Evolutionary conservation across 164 flowering plant genomes (phyloP).

Genomic region (Tetrastigma voinierianum): DNA sequence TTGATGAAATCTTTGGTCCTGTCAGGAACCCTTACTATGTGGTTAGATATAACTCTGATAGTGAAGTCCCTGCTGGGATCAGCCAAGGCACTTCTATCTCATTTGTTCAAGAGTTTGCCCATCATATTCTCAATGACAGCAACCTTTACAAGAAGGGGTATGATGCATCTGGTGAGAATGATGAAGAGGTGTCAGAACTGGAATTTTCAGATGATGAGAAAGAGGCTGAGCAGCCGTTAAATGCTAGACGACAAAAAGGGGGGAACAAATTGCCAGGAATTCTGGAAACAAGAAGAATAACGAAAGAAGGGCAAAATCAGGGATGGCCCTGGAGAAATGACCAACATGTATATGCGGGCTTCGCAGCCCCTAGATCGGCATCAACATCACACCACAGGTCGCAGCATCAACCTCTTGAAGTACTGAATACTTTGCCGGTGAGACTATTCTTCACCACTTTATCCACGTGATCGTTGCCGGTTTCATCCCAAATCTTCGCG

Average conservation of each 20-base stretch:
- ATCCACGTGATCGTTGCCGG: slow-evolving; percentile 26
- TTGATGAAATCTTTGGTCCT: slow-evolving; percentile 96
- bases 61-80: slow-evolving; percentile 67
- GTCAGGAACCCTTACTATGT: slow-evolving; percentile 85
- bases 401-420: slow-evolving; percentile 9
- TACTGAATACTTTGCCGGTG: slow-evolving; percentile 12
- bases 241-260: slow-evolving; percentile 55
- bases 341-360: too few species aligned
- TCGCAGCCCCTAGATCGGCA: slow-evolving; percentile 14
- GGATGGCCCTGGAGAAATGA: slow-evolving; percentile 24
- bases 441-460: slow-evolving; percentile 21
- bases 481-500: slow-evolving; percentile 21
- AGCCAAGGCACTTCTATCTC: too few species aligned
- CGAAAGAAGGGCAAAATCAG: slow-evolving; percentile 38
- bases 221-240: slow-evolving; percentile 82
- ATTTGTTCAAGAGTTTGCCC: too few species aligned
- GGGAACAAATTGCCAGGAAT: slow-evolving; percentile 41
- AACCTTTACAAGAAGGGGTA: too few species aligned
- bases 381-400: slow-evolving; percentile 17
- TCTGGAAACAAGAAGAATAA: slow-evolving; percentile 36
- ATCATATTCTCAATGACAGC: too few species aligned
- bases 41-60: slow-evolving; percentile 78
- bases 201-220: slow-evolving; percentile 98
- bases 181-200: slow-evolving; percentile 80
- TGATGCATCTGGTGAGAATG: slow-evolving; percentile 51